Evolutionary conservation across 164 flowering plant species (phyloP), one percentile per base, ranked within the genome.

Genomic region (Cinnamomum micranthum): DNA sequence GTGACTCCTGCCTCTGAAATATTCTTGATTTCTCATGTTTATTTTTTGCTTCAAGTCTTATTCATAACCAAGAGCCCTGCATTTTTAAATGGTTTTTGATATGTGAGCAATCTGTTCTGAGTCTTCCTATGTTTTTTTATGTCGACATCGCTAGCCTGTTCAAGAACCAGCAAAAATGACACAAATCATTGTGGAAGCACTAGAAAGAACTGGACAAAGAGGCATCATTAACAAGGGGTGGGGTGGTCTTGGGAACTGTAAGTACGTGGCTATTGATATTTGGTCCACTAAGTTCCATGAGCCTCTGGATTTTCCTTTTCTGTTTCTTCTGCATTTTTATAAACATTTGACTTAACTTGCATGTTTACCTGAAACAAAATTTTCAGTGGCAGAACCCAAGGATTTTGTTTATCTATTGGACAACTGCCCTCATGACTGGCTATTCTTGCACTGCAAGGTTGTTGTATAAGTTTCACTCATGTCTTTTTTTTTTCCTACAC

Each of bases 201-300:
- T 95, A 72, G 88, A 92, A 86, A 74, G 22, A 23, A 95, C 98
- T 71, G 88, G 88, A 77, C 97, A 91, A 76, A 87, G 98, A 86
- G 98, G 98, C 52, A 92, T 95, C 76, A 90, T 93, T 55, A 95
- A 93, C 84, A 93, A 88, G 85, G 98, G 97, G 68, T 95, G 98
- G 98, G 97, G 98, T 80, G 98, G 97, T 74, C 93, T 95, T 80
- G 98, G 98, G 35, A 74, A 90, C 74, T 88, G 98, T 95, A 80
- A 88, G 96, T 89, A 77, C 64, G 68, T 65, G 12, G 55, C 25
- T 64, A 20, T 55, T 55, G 19, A 55, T 55, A 2, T 55, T 23
- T 23, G 28, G 28, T 65, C 28, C 28, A 64, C 31, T 23, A 64
- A 6, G 28, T 25, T 64, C 33, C 14, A 64, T 64, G 31, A 23